These are phyloP conservation scores for Setaria italica DNA, from an alignment of 202 grass and related monocot species.

Conservation along the genomic window DNA sequence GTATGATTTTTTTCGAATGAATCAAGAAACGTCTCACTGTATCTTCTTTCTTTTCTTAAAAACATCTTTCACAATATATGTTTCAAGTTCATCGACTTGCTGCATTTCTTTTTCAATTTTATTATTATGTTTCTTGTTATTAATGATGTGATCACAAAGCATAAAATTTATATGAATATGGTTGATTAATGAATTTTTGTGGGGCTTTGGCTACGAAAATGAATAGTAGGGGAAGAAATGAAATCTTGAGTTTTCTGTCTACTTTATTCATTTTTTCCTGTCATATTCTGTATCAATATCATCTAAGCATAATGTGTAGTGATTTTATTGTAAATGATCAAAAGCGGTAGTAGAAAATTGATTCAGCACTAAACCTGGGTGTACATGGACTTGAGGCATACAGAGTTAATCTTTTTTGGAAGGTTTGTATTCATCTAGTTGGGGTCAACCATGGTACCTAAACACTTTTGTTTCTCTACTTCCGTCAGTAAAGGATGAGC, in stretches of 20 bases:
- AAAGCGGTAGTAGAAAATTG: neutral
- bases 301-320: neutral
- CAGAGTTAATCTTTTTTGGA: neutral
- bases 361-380: neutral
- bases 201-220: neutral
- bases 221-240: neutral
- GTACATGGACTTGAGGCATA: neutral
- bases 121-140: neutral
- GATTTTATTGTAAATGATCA: neutral
- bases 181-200: neutral
- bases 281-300: neutral
- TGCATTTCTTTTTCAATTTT: neutral
- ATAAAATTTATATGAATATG: neutral
- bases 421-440: neutral
- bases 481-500: neutral
- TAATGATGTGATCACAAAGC: neutral
- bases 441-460: neutral
- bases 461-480: neutral
- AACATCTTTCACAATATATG: neutral
- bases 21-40: neutral
- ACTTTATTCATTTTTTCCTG: conserved; percentile 1
- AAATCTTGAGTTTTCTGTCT: neutral
- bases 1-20: neutral
- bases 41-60: neutral
- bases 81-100: neutral